Evolutionary conservation across 129 eudicot species (phyloP).

Genomic region (Tanacetum coccineum): DNA sequence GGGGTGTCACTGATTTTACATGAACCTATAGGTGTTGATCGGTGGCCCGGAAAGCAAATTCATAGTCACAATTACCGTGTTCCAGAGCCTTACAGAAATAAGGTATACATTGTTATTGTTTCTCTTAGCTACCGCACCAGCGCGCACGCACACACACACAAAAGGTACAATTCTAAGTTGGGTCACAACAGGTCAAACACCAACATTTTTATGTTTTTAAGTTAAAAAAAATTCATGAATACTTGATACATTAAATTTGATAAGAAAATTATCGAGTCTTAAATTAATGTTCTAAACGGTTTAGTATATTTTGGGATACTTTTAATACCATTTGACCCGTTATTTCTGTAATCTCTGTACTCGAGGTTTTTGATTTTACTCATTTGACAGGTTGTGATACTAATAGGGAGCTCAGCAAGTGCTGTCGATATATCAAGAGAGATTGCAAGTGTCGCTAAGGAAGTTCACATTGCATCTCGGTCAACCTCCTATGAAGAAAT

Average conservation of each 20-base stretch:
- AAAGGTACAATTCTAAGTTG: background rate
- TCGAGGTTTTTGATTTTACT: background rate
- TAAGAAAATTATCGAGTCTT: background rate
- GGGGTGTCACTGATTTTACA: slow-evolving; percentile 13
- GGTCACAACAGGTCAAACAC: background rate
- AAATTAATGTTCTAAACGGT: background rate
- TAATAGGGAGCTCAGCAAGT: slow-evolving; percentile 85
- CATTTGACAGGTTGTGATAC: slow-evolving; percentile 61
- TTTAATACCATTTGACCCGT: slow-evolving; percentile 4
- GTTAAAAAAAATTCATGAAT: background rate
- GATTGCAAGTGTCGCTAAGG: slow-evolving; percentile 63
- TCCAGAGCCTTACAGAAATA: slow-evolving; percentile 69
- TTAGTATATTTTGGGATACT: background rate
- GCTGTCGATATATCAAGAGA: slow-evolving; percentile 89
- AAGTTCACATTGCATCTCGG: slow-evolving; percentile 85
- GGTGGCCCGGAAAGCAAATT: slow-evolving; percentile 89
- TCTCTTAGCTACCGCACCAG: background rate
- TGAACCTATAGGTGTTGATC: slow-evolving; percentile 51
- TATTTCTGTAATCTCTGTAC: background rate
- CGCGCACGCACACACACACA: too few species aligned
- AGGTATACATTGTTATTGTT: slow-evolving; percentile 36
- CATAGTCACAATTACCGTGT: slow-evolving; percentile 91
- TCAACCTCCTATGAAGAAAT: slow-evolving; percentile 30
- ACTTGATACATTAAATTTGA: background rate
- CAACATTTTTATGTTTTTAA: background rate